Percentiles rank a stretch among this genome's conserved stretches.
Conservation (phyloP, 179 eudicot genomes). For the Gypsophila paniculata region DNA sequence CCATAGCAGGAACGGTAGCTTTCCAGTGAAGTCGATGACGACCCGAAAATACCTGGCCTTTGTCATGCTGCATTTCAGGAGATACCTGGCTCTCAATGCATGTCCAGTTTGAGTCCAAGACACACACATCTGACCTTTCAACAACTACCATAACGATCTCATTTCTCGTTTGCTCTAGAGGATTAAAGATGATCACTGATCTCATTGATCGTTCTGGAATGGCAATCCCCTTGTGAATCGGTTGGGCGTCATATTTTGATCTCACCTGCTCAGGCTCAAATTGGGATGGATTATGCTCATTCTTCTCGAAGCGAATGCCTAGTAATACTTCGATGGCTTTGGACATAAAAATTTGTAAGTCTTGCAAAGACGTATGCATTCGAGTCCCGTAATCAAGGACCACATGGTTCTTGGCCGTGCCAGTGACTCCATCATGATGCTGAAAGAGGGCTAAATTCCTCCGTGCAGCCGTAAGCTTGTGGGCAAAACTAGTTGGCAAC, state of each 20-base stretch:
- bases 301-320: constrained; percentile 73
- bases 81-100: constrained; percentile 91
- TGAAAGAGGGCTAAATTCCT: constrained; percentile 96
- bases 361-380: constrained; percentile 89
- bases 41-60: constrained; percentile 57
- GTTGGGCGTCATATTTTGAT: constrained; percentile 72
- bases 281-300: constrained; percentile 71
- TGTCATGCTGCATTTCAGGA: constrained; percentile 78
- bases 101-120: constrained; percentile 92
- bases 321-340: constrained; percentile 84
- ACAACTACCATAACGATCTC: constrained; percentile 87
- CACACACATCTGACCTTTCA: constrained; percentile 71
- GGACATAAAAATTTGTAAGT: constrained; percentile 90
- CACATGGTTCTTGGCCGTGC: constrained; percentile 97
- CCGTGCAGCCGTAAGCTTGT: constrained; percentile 88
- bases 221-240: constrained; percentile 50
- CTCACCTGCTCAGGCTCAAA: constrained; percentile 67
- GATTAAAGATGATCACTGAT: constrained; percentile 75
- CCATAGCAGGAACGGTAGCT: constrained; percentile 82
- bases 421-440: constrained; percentile 99
- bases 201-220: constrained; percentile 59
- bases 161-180: constrained; percentile 76
- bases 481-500: constrained; percentile 65
- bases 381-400: constrained; percentile 88
- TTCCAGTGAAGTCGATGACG: constrained; percentile 89